These are phyloP conservation scores for Thraustochytrium striatum DNA, from an alignment of 352 stramenopile species.

Conservation along the genomic window DNA sequence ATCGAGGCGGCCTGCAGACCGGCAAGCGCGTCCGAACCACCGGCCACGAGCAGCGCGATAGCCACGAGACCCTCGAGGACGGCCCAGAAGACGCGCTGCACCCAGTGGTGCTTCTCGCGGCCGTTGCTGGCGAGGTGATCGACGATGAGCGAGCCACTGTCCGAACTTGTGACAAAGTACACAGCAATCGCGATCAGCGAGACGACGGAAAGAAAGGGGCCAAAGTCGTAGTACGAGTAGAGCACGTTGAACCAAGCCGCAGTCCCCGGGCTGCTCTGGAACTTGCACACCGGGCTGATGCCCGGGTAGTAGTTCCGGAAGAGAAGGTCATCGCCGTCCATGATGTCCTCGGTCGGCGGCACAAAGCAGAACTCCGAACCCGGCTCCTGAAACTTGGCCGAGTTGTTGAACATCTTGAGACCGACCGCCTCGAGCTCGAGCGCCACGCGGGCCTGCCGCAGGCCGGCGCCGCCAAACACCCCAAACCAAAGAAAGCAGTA, in stretches of 20 bases:
- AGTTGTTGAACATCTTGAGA: slow-evolving; percentile 30
- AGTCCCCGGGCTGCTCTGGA: slow-evolving; percentile 29
- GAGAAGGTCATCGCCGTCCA: neutral
- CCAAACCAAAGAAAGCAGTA: slow-evolving; percentile 58
- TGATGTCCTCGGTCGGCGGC: slow-evolving; percentile 49
- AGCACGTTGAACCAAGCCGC: slow-evolving; percentile 55
- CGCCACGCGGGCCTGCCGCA: slow-evolving; percentile 52
- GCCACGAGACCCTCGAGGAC: slow-evolving; percentile 56
- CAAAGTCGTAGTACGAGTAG: slow-evolving; percentile 56
- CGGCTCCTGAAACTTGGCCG: slow-evolving; percentile 36
- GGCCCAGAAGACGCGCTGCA: slow-evolving; percentile 60
- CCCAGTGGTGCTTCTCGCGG: slow-evolving; percentile 54
- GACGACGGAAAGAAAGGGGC: slow-evolving; percentile 54
- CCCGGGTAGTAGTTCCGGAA: slow-evolving; percentile 54
- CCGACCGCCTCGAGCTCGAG: slow-evolving; percentile 53
- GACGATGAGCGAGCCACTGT: slow-evolving; percentile 60
- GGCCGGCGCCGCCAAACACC: slow-evolving; percentile 56
- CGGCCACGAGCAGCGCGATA: slow-evolving; percentile 54
- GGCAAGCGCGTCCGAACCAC: slow-evolving; percentile 47
- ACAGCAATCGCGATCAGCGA: slow-evolving; percentile 56
- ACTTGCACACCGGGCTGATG: slow-evolving; percentile 56
- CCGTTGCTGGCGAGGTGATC: slow-evolving; percentile 59
- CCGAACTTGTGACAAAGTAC: slow-evolving; percentile 61
- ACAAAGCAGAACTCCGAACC: slow-evolving; percentile 38
- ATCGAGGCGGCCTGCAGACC: slow-evolving; percentile 59